Percentiles rank a stretch among this genome's conserved stretches.
These are phyloP conservation scores for Fraxinus xanthoxyloides DNA, from an alignment of 305 asterid species.

Conservation along the genomic window DNA sequence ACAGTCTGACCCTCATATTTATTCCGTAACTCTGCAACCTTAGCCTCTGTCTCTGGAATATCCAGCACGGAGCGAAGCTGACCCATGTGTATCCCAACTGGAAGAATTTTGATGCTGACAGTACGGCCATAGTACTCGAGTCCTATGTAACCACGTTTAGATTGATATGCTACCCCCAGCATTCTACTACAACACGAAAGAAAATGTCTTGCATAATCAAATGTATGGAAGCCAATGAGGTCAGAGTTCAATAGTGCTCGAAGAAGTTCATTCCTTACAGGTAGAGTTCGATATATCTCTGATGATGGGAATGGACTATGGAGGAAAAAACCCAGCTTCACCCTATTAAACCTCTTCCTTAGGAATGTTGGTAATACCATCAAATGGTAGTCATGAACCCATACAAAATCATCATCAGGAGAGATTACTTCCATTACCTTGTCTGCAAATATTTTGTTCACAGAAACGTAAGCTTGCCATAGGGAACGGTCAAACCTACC, in stretches of 20 bases:
- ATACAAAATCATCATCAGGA: constrained; percentile 82
- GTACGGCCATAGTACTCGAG: constrained; percentile 87
- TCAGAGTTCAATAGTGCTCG: constrained; percentile 81
- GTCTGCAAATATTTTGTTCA: constrained; percentile 84
- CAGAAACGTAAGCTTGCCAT: constrained; percentile 92
- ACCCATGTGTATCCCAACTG: constrained; percentile 85
- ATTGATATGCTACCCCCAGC: constrained; percentile 81
- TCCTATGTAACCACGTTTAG: constrained; percentile 85
- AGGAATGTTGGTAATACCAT: constrained; percentile 86
- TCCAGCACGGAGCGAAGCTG: constrained; percentile 66
- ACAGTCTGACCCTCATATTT: constrained; percentile 53
- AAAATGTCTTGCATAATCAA: constrained; percentile 83
- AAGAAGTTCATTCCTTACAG: constrained; percentile 69
- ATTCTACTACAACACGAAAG: constrained; percentile 90
- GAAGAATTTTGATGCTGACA: constrained; percentile 78
- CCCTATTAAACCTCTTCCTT: constrained; percentile 77
- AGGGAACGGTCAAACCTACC: constrained; percentile 78
- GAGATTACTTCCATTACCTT: constrained; percentile 88
- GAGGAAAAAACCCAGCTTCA: constrained; percentile 82
- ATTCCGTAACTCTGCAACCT: constrained; percentile 53
- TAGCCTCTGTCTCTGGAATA: constrained; percentile 63
- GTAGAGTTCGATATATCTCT: constrained; percentile 79
- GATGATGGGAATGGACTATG: constrained; percentile 86
- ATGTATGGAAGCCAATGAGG: constrained; percentile 83
- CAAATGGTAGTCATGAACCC: constrained; percentile 91